Conservation (phyloP, 2,329 filamentous ascomycete species). For the Cyphellophora europaea region DNA sequence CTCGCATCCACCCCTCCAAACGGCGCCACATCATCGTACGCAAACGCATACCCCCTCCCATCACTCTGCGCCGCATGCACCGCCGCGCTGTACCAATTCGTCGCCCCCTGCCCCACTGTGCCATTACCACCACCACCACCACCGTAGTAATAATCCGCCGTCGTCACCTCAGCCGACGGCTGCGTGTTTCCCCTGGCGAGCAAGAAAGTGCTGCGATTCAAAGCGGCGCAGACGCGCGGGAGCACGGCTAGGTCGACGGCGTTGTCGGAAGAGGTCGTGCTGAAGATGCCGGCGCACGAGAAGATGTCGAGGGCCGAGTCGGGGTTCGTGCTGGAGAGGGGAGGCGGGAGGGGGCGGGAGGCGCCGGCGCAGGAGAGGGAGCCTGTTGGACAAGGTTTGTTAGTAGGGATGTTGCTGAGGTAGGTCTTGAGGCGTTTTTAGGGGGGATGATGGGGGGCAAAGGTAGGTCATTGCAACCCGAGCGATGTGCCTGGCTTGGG, state of each 20-base stretch:
- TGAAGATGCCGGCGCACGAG: constrained; percentile 42
- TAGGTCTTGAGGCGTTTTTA: too few species aligned
- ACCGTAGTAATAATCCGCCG: too few species aligned
- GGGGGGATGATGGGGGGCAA: too few species aligned
- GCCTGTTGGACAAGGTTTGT: too few species aligned
- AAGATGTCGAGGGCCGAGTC: constrained; percentile 39
- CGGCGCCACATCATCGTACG: constrained; percentile 59
- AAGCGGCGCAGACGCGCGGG: constrained; percentile 43
- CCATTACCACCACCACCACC: too few species aligned
- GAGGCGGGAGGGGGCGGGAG: constrained; percentile 1
- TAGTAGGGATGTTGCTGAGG: too few species aligned
- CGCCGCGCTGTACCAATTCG: constrained; percentile 37
- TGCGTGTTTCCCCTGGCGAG: constrained; percentile 18
- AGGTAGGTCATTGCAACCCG: too few species aligned
- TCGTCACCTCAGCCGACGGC: too few species aligned
- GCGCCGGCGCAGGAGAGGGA: not conserved
- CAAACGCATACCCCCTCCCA: constrained; percentile 54
- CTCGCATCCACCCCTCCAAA: constrained; percentile 46
- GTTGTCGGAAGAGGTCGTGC: constrained; percentile 28
- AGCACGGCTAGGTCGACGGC: constrained; percentile 34
- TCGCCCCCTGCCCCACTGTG: too few species aligned
- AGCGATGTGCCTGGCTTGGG: too few species aligned
- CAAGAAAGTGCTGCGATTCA: constrained; percentile 39
- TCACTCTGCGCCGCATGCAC: constrained; percentile 53
- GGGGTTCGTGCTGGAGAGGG: constrained; percentile 20